Evolutionary conservation across 441 rosid species (phyloP).

Genomic region (Cnidoscolus chayamansa): DNA sequence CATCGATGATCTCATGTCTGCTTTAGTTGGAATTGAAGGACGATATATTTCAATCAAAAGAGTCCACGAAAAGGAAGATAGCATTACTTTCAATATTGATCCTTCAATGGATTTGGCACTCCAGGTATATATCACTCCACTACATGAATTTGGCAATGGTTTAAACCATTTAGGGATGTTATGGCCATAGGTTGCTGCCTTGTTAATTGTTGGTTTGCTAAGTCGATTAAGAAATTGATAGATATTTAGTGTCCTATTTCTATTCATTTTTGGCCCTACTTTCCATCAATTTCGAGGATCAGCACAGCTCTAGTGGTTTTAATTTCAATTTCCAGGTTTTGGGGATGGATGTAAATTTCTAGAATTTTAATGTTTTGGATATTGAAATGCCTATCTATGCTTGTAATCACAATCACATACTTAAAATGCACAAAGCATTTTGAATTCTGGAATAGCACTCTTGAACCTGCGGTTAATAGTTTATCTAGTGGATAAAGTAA

Average conservation of each 20-base stretch:
- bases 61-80: constrained; percentile 60
- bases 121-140: constrained; percentile 47
- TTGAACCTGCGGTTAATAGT: neutral
- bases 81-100: constrained; percentile 68
- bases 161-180: neutral
- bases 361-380: neutral
- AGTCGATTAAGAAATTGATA: neutral
- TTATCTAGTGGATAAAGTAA: neutral
- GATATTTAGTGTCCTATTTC: neutral
- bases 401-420: neutral
- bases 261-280: neutral
- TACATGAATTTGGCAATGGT: constrained; percentile 10
- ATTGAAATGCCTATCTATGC: neutral
- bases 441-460: neutral
- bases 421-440: neutral
- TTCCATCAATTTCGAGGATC: neutral
- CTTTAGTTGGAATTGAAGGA: constrained; percentile 94
- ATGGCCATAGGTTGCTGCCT: neutral
- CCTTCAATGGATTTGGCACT: constrained; percentile 89
- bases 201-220: neutral
- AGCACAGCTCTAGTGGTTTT: neutral
- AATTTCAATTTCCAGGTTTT: constrained; percentile 7
- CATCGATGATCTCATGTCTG: constrained; percentile 85
- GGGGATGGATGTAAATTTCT: neutral
- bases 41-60: constrained; percentile 69